These are phyloP conservation scores for Penicillium sp. DNA, from an alignment of 2,329 filamentous ascomycete species.

Conservation along the genomic window DNA sequence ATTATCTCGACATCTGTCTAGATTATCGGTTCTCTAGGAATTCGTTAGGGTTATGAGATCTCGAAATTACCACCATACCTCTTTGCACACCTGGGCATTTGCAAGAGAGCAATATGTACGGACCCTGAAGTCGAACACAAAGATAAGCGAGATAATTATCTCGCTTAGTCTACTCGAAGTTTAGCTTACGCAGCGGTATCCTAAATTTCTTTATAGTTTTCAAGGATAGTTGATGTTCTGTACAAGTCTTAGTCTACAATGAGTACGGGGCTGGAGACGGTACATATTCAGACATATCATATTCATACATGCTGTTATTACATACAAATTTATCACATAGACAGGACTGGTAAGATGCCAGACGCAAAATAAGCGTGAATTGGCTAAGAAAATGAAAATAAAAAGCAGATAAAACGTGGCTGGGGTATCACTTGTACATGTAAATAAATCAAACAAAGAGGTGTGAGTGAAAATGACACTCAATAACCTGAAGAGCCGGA, in stretches of 20 bases:
- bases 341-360: background rate
- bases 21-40: slow-evolving; percentile 8
- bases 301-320: background rate
- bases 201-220: background rate
- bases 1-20: background rate
- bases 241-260: background rate
- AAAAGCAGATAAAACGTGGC: background rate
- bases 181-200: background rate
- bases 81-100: background rate
- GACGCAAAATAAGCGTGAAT: background rate
- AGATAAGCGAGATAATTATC: slow-evolving; percentile 10
- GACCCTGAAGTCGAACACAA: background rate
- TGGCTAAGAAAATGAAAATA: background rate
- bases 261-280: background rate
- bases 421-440: background rate
- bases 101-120: background rate
- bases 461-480: background rate
- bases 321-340: background rate
- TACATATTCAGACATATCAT: background rate
- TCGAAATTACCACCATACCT: slow-evolving; percentile 12
- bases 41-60: slow-evolving; percentile 6
- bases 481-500: background rate
- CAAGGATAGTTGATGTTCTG: background rate
- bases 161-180: background rate
- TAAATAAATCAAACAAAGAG: background rate